Evolutionary conservation across 148 eudicot genomes (phyloP).

Genomic region (Fagopyrum esculentum): DNA sequence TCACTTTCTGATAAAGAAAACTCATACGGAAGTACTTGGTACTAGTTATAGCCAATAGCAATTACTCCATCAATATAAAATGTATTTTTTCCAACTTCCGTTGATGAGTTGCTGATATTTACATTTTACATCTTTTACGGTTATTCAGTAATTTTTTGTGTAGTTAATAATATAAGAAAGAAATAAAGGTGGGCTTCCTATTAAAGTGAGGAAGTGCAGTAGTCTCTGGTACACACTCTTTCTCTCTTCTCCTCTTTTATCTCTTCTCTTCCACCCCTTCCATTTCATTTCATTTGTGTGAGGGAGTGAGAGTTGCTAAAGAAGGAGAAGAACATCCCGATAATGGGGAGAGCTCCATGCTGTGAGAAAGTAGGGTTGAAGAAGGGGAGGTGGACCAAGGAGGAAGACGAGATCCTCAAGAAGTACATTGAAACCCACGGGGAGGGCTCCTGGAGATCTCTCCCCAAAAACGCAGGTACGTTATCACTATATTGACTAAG

Average conservation of each 20-base stretch:
- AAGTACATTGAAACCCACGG: slow-evolving; percentile 61
- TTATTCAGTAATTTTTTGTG: too few species aligned
- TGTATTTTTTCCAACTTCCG: too few species aligned
- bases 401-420: slow-evolving; percentile 57
- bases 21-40: not conserved
- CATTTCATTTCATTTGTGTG: not conserved
- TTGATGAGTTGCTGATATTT: too few species aligned
- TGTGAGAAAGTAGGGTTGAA: slow-evolving; percentile 74
- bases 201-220: not conserved
- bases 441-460: slow-evolving; percentile 87
- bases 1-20: not conserved
- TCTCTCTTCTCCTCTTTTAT: not conserved
- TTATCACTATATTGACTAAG: too few species aligned
- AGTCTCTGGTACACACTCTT: not conserved
- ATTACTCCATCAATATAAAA: not conserved
- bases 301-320: not conserved
- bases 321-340: not conserved
- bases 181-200: not conserved
- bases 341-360: slow-evolving; percentile 89
- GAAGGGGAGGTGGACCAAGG: slow-evolving; percentile 77
- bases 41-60: not conserved
- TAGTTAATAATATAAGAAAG: too few species aligned
- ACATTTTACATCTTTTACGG: too few species aligned
- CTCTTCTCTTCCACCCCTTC: not conserved
- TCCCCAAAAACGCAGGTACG: slow-evolving; percentile 84